Conservation (phyloP, 1,139 yeast genomes). For the Ogataea hybrid region DNA sequence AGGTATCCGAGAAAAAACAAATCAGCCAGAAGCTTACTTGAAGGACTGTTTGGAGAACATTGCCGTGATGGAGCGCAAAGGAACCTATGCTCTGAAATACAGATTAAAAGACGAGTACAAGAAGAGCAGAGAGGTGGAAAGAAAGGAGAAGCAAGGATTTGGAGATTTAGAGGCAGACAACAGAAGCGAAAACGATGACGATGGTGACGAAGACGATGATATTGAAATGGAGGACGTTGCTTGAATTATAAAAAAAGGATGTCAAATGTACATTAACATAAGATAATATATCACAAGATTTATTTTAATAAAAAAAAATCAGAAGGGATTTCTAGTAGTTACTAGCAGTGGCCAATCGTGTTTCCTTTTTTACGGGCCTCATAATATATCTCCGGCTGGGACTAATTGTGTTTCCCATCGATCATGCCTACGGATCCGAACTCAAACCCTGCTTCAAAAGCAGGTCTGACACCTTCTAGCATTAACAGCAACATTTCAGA, state of each 20-base stretch:
- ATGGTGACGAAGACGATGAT: conserved; percentile 28
- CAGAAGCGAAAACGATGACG: conserved; percentile 31
- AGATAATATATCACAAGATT: not conserved
- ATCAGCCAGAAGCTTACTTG: conserved; percentile 92
- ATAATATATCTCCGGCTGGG: too few species aligned
- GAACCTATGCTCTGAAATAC: conserved; percentile 93
- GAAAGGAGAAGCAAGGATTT: conserved; percentile 52
- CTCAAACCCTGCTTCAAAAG: not conserved
- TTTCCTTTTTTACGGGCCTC: not conserved
- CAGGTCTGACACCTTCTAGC: conserved; percentile 2
- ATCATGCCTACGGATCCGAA: conserved; percentile 4
- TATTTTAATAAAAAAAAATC: not conserved
- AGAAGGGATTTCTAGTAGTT: conserved; percentile 2
- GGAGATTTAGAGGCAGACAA: conserved; percentile 53
- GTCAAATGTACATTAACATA: conserved; percentile 1
- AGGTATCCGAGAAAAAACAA: conserved; percentile 89
- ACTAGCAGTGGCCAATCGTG: not conserved
- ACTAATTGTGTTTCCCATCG: not conserved
- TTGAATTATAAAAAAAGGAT: not conserved
- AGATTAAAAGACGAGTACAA: conserved; percentile 88
- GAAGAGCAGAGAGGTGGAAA: conserved; percentile 73
- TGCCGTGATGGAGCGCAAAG: conserved; percentile 87
- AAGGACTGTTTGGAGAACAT: conserved; percentile 89
- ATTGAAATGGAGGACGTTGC: conserved; percentile 36
- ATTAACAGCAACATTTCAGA: conserved; percentile 8